Base-by-base conservation (phyloP, 2,329 filamentous ascomycete species). In the Colletotrichum filicis region DNA sequence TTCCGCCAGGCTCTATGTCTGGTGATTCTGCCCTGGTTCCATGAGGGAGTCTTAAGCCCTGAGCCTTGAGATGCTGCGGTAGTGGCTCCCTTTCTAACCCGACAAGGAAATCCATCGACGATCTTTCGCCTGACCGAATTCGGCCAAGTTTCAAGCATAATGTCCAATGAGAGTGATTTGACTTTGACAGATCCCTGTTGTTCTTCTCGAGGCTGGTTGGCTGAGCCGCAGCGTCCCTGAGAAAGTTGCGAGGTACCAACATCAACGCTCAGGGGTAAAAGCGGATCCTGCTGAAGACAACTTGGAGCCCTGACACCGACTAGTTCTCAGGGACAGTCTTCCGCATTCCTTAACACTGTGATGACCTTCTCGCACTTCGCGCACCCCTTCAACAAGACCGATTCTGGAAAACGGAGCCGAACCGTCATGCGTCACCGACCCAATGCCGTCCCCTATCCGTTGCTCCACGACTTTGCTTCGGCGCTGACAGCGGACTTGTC, bases 181-280 rank as follows among this genome's bases (percentile, higher is more conserved):
- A 59, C 24, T 60, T 46, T 60, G 52, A 22, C 42, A 28, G 14
- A 73, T 53, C 58, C 68, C 37, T 53, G 63, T 32, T 24, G 19
- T 22, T 32, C 24, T 24, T 46, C 52, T 30, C 16, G 60, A 61
- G 49, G 49, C 37, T 67, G 68, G 71, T 28, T 63, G 62, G 68
- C 55, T 59, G 66, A 70, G 71, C 61, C 66, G 60, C 61, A 61
- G 61, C 24, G 16, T 49, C 60, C 59, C 28, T 68, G 66, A 42
- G 26, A 52, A 66, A 66, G 61, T 61, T 68, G 69, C 70, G 64
- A 73, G 75, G 70, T 71, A 59, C 69, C 73, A 49, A 66, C 58
- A 52, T 28, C 52, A 59, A 58, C 68, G 37, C 53, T 77, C 77
- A 78, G 77, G 77, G 77, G 77, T 76, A 78, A 78, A 71, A 76